Evolutionary conservation across 768 basidiomycete genomes (phyloP), one percentile per base, ranked within the genome.

Genomic region (Lactarius pseudohatsudake): DNA sequence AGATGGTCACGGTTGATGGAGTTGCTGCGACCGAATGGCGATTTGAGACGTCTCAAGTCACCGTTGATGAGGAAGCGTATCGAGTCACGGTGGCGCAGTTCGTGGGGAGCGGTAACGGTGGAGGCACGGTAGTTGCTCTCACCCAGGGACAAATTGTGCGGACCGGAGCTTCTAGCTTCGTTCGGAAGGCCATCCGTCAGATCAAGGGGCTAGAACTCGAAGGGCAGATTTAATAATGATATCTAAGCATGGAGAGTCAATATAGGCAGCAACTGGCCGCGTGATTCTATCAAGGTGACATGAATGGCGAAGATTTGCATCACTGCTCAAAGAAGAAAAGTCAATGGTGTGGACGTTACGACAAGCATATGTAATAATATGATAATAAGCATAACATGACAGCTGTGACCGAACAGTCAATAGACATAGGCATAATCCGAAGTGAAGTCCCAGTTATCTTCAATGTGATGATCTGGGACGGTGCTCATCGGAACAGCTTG

Each of bases 1-100:
- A 84, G 64, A 66, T 76, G 7, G 78, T 93, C 32, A 80, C 79
- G 30, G 82, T 93, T 40, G 91, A 93, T 69, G 86, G 85, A 0
- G 68, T 76, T 54, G 71, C 76, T 6, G 84, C 86, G 0, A 70
- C 74, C 50, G 90, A 88, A 45, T 92, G 91, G 91, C 79, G 78
- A 66, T 91, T 93, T 72, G 79, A 78, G 67, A 85, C 85, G 69
- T 90, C 91, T 72, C 79, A 80, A 57, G 59, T 90, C 20, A 62
- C 75, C 0, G 80, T 84, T 45, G 79, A 75, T 20, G 78, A 78
- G 0, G 84, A 84, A 70, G 69, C 79, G 59, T 92, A 92, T 71
- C 81, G 87, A 56, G 89, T 87, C 0, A 84, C 91, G 2, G 85
- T 85, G 2, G 90, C 89, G 36, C 82, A 86, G 68, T 85, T 81